phyloP scores from a whole-genome alignment of 106 monocot genomes.

The Iris macrosiphon region DNA sequence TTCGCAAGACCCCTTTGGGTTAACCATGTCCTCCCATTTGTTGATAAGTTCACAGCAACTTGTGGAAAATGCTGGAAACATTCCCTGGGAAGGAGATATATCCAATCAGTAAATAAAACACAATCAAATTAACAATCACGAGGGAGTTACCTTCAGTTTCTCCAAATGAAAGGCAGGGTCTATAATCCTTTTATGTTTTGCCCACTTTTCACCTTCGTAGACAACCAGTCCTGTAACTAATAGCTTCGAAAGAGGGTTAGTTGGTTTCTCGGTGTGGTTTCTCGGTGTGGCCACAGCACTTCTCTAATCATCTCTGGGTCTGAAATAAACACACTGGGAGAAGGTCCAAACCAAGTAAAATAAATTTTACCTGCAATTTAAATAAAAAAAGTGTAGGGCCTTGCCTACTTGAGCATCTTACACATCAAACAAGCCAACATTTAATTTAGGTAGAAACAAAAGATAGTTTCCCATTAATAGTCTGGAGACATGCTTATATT shows the following conservation, averaged over 20 bases:
- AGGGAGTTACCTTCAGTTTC: constrained; percentile 73
- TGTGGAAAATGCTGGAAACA: constrained; percentile 47
- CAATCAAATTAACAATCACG: no score
- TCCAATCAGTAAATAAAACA: no score
- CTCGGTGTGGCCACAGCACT: constrained; percentile 44
- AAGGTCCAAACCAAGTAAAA: constrained; percentile 52
- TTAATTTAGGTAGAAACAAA: no score
- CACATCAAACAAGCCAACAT: no score
- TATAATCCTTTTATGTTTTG: constrained; percentile 52
- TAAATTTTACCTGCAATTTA: constrained; percentile 42
- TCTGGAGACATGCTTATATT: no score
- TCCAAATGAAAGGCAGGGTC: constrained; percentile 83
- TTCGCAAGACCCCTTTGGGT: constrained; percentile 16
- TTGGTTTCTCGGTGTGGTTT: constrained; percentile 22
- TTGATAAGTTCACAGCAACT: constrained; percentile 38
- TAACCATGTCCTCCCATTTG: constrained; percentile 35
- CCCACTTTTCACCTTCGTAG: constrained; percentile 80
- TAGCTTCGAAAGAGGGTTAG: constrained; percentile 6
- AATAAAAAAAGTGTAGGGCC: no score
- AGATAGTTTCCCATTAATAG: no score
- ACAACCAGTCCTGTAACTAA: constrained; percentile 29
- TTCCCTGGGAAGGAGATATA: no score
- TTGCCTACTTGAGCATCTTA: no score
- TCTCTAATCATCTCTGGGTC: constrained; percentile 61
- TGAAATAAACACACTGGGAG: constrained; percentile 42